Base-by-base conservation (phyloP, 2,329 filamentous ascomycete genomes). In the Diaporthe helianthi region DNA sequence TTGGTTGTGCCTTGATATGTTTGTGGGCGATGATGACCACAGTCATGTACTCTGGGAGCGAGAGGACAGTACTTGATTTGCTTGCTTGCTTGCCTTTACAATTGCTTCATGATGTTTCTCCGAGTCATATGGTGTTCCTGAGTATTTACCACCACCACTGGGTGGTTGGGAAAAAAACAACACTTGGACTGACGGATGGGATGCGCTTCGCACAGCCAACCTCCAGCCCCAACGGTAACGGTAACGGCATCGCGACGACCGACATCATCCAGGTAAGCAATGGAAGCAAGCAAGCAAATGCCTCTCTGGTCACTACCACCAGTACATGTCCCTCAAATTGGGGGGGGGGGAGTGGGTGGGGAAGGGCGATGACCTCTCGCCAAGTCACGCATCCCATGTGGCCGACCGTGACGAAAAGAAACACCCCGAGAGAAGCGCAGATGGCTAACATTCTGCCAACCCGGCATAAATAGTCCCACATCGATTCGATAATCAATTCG, bases 401-500 rank as follows among this genome's bases (percentile, higher is more conserved):
- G 5, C 51, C n/a, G 13, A 38, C 19, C 10, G 8, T 54, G 19
- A 13, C 24, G 22, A 41, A 17, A 13, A 19, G 22, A 41, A 17
- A 31, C 41, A 33, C 8, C 17, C 22, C 6, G 15, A 58, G 22
- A 3, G 9, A 15, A 38, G 36, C 13, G 47, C 41, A 49, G 33
- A 51, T n/a, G 17, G 22, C 65, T 67, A 26, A 67, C 29, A 41
- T 1, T 1, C 6, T 4, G 19, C 38, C 15, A 46, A 46, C 12
- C n/a, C 19, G 49, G 10, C 6, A 17, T 15, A 19, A 19, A 63
- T 47, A 80, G 79, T 76, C 75, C n/a, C 78, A 75, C 36, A 81
- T 81, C 73, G 80, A 81, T 72, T 78, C 72, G 19, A 81, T 81
- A 65, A 75, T 81, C 60, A 78, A 77, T 46, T 69, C 29, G 36